A percentile compares a stretch with the other conserved stretches of the same genome.
phyloP scores from a whole-genome alignment of 2,329 filamentous ascomycete genomes.

The Aspergillus tanneri region DNA sequence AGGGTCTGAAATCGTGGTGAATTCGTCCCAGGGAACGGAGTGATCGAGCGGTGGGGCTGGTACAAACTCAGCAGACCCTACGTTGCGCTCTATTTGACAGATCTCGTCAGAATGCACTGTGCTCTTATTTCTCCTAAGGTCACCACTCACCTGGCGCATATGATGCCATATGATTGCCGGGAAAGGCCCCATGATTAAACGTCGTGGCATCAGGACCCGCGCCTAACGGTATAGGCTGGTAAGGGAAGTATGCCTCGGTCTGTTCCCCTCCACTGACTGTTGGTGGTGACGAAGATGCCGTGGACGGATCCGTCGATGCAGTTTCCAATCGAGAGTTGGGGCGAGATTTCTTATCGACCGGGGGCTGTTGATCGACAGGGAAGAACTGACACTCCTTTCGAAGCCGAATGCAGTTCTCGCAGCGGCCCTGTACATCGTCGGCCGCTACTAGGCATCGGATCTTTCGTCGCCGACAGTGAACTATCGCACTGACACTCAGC shows the following conservation, averaged over 20 bases:
- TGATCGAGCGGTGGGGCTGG: slow-evolving; percentile 34
- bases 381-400: slow-evolving; percentile 94
- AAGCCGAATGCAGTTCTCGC: slow-evolving; percentile 87
- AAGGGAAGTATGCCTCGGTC: slow-evolving; percentile 38
- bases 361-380: slow-evolving; percentile 75
- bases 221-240: slow-evolving; percentile 36
- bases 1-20: slow-evolving; percentile 37
- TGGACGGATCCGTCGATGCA: slow-evolving; percentile 47
- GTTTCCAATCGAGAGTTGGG: slow-evolving; percentile 47
- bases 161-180: slow-evolving; percentile 33
- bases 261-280: slow-evolving; percentile 33
- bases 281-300: slow-evolving; percentile 51
- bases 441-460: slow-evolving; percentile 82
- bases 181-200: slow-evolving; percentile 32
- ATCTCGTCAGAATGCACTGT: slow-evolving; percentile 9
- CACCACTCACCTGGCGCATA: slow-evolving; percentile 37
- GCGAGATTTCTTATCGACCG: slow-evolving; percentile 50
- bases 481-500: slow-evolving; percentile 49
- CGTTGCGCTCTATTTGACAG: slow-evolving; percentile 28
- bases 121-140: not conserved
- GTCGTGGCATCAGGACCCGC: slow-evolving; percentile 35
- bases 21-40: slow-evolving; percentile 40
- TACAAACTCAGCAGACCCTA: slow-evolving; percentile 30
- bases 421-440: slow-evolving; percentile 72
- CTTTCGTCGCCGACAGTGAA: slow-evolving; percentile 87